Conservation (phyloP, 2,329 filamentous ascomycete species). For the Cordyceps farinosa region DNA sequence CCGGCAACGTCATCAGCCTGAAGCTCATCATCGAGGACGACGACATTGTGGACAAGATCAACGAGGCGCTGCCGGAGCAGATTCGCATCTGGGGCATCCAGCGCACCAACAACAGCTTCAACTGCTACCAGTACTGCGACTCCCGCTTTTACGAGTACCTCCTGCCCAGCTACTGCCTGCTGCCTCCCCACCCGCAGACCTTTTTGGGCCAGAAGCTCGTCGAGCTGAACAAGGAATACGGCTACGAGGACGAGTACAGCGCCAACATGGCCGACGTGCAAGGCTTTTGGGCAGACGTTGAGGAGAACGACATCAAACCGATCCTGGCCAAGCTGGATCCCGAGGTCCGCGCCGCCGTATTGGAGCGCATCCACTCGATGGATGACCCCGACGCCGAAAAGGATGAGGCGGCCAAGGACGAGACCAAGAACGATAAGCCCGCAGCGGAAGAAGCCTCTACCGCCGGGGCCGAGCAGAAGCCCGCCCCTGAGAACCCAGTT, state of each 20-base stretch:
- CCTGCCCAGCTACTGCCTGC: slow-evolving; percentile 85
- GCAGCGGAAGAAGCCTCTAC: slow-evolving; percentile 22
- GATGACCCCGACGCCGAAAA: slow-evolving; percentile 21
- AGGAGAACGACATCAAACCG: slow-evolving; percentile 75
- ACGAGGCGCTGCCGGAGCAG: slow-evolving; percentile 76
- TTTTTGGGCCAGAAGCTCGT: slow-evolving; percentile 79
- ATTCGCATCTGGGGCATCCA: slow-evolving; percentile 95
- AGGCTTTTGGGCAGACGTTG: slow-evolving; percentile 77
- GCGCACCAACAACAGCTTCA: slow-evolving; percentile 85
- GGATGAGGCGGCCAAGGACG: slow-evolving; percentile 26
- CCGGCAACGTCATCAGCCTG: slow-evolving; percentile 89
- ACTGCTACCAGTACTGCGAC: slow-evolving; percentile 91
- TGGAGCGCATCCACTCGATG: slow-evolving; percentile 54
- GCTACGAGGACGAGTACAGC: slow-evolving; percentile 65
- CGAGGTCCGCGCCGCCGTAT: slow-evolving; percentile 58
- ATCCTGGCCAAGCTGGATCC: slow-evolving; percentile 61
- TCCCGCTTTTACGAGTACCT: slow-evolving; percentile 97
- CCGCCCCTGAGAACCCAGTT: slow-evolving; percentile 23
- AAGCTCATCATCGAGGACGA: slow-evolving; percentile 94
- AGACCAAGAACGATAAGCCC: slow-evolving; percentile 23
- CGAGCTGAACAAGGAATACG: slow-evolving; percentile 71
- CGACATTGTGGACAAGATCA: slow-evolving; percentile 87
- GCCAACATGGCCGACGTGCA: slow-evolving; percentile 72
- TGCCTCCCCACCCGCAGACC: slow-evolving; percentile 87
- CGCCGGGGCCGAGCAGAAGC: slow-evolving; percentile 22